phyloP scores from a whole-genome alignment of 225 moss, liverwort and hornwort species.

The Climacium dendroides region DNA sequence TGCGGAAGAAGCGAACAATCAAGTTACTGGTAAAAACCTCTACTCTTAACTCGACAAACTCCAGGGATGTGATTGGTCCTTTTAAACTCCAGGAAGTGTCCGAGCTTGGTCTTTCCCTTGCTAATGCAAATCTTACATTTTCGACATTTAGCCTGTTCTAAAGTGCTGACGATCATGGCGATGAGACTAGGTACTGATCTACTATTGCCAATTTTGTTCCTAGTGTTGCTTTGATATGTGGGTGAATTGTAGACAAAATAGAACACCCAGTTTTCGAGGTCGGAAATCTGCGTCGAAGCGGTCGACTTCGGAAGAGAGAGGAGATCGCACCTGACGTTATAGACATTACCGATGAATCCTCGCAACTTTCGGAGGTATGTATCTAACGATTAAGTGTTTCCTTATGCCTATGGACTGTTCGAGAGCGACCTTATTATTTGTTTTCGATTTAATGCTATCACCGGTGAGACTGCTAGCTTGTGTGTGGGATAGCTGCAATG shows the following conservation, averaged over 20 bases:
- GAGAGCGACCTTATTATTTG: background rate
- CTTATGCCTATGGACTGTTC: background rate
- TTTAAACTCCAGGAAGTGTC: background rate
- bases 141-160: background rate
- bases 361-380: conserved; percentile 10
- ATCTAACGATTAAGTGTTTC: background rate
- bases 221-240: background rate
- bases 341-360: background rate
- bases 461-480: background rate
- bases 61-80: background rate
- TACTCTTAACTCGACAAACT: background rate
- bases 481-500: background rate
- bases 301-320: background rate
- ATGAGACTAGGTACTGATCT: background rate
- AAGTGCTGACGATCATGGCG: background rate
- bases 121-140: background rate
- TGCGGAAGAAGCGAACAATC: background rate
- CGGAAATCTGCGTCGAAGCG: background rate
- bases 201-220: background rate
- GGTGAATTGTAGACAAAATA: background rate
- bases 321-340: background rate
- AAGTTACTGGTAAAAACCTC: background rate
- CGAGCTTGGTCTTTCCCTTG: background rate
- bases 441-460: background rate
- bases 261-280: background rate